These are phyloP conservation scores for Mycosphaerella arachidis DNA, from an alignment of 2,329 filamentous ascomycete genomes.

Conservation along the genomic window DNA sequence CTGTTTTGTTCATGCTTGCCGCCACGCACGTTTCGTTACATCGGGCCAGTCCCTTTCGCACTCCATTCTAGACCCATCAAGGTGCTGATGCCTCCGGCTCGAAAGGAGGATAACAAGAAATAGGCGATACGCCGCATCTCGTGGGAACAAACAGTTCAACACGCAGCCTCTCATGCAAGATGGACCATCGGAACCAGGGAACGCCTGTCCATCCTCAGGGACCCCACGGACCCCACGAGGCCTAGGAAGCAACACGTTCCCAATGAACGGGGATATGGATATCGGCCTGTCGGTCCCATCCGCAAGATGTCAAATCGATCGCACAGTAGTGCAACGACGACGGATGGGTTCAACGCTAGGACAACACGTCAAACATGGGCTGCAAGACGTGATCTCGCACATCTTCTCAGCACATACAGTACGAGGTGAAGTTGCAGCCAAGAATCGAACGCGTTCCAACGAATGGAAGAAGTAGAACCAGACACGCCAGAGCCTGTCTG, in stretches of 20 bases:
- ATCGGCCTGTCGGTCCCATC: not conserved
- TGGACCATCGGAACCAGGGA: not conserved
- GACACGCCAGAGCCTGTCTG: not conserved
- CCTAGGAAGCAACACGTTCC: not conserved
- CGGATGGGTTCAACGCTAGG: not conserved
- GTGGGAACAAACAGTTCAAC: not conserved
- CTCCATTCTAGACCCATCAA: not conserved
- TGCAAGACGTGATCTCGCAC: constrained; percentile 1
- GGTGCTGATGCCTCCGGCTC: not conserved
- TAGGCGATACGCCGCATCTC: not conserved
- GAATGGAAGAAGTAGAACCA: too few species aligned
- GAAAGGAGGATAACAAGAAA: not conserved
- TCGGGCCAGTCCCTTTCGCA: not conserved
- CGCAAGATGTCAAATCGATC: not conserved
- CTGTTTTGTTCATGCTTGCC: not conserved
- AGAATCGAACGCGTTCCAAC: not conserved
- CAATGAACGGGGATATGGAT: not conserved
- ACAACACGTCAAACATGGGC: not conserved
- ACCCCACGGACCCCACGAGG: not conserved
- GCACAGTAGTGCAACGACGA: not conserved
- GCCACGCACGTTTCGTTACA: not conserved
- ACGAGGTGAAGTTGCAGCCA: not conserved
- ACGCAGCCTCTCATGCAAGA: not conserved
- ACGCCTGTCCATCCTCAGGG: not conserved
- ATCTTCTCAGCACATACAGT: not conserved